Percentiles rank a stretch among this genome's conserved stretches.
Conservation (phyloP, 208 protist species). For the Spongospora subterranea region DNA sequence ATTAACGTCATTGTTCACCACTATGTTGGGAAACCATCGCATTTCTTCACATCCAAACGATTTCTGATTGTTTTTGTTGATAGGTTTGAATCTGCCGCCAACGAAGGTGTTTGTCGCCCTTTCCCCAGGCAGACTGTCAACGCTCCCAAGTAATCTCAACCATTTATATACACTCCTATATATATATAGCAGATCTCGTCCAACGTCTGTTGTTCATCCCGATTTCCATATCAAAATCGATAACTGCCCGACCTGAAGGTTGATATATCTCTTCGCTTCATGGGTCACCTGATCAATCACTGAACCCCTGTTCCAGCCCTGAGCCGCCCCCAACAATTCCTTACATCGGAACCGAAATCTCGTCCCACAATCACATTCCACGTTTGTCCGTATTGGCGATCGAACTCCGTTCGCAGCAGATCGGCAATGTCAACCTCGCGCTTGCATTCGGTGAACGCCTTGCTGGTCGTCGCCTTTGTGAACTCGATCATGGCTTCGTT, state of each 20-base stretch:
- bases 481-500: slow-evolving; percentile 54
- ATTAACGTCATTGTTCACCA: too few relatives aligned
- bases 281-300: slow-evolving; percentile 10
- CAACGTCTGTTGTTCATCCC: background rate
- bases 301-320: background rate
- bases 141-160: too few relatives aligned
- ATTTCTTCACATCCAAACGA: too few relatives aligned
- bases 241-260: slow-evolving; percentile 45
- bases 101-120: too few relatives aligned
- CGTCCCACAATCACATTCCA: slow-evolving; percentile 37
- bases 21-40: too few relatives aligned
- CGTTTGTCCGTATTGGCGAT: background rate
- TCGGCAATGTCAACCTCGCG: slow-evolving; percentile 48
- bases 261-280: slow-evolving; percentile 37
- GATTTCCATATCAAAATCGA: slow-evolving; percentile 37
- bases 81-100: too few relatives aligned
- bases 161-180: too few relatives aligned
- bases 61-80: too few relatives aligned
- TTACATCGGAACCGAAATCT: slow-evolving; percentile 46
- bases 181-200: too few relatives aligned
- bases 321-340: background rate
- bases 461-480: slow-evolving; percentile 27
- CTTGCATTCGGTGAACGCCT: slow-evolving; percentile 37
- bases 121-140: too few relatives aligned
- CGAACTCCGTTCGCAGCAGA: background rate